phyloP scores from a whole-genome alignment of 495 filamentous ascomycete genomes.

The Penicillium paradoxum region DNA sequence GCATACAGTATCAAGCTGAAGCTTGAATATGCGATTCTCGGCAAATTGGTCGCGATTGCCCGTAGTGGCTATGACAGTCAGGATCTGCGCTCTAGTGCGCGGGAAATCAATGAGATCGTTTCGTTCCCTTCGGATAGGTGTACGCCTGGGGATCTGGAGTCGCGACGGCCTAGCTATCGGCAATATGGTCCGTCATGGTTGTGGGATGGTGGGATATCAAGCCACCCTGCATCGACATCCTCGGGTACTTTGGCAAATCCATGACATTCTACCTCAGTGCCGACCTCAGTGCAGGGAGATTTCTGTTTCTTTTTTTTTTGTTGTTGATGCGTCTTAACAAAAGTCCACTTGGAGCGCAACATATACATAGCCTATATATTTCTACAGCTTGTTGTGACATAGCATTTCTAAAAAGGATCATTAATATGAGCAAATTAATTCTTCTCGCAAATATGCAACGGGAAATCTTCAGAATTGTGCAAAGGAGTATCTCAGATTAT shows the following conservation, averaged over 20 bases:
- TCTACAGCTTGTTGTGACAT: background rate
- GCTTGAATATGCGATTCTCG: conserved; percentile 50
- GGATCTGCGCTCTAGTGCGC: conserved; percentile 14
- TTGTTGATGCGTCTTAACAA: no score
- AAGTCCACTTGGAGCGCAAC: no score
- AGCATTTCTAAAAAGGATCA: background rate
- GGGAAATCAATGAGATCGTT: conserved; percentile 15
- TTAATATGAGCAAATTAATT: background rate
- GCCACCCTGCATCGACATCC: conserved; percentile 6
- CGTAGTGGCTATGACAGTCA: conserved; percentile 4
- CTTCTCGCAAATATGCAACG: background rate
- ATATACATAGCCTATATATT: no score
- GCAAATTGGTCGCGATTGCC: conserved; percentile 41
- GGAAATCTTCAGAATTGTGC: background rate
- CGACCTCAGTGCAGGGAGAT: no score
- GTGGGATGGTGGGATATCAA: background rate
- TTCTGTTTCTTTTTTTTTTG: no score
- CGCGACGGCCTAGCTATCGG: background rate
- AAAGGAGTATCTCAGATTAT: background rate
- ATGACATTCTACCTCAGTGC: background rate
- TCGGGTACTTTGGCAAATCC: background rate
- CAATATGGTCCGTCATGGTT: conserved; percentile 17
- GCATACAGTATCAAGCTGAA: conserved; percentile 53
- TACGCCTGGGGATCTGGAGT: background rate
- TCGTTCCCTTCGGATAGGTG: conserved; percentile 8